Percentiles rank a stretch among this genome's conserved stretches.
These are phyloP conservation scores for Poa pratensis DNA, from an alignment of 176 grass and related monocot species.

Conservation along the genomic window DNA sequence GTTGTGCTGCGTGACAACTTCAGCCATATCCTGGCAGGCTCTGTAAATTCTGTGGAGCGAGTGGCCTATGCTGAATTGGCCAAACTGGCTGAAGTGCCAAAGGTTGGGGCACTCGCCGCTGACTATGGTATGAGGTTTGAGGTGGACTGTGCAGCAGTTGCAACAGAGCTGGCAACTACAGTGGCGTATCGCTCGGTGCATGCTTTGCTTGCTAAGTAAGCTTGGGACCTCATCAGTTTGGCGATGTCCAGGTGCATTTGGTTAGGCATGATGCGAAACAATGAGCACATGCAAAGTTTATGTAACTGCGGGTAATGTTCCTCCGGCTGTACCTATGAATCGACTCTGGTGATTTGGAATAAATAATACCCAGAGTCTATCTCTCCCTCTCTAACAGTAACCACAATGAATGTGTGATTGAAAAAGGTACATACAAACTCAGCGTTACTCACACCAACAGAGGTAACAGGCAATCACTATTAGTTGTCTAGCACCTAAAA, in stretches of 20 bases:
- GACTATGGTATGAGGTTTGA: background rate
- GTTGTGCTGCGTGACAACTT: background rate
- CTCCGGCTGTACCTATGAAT: background rate
- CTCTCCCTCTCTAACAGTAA: background rate
- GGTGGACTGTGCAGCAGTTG: background rate
- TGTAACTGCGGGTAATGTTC: background rate
- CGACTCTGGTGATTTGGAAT: background rate
- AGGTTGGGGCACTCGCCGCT: background rate
- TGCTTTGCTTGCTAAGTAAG: background rate
- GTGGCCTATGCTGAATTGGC: slow-evolving; percentile 3
- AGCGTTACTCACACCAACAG: slow-evolving; percentile 11
- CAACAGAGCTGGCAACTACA: background rate
- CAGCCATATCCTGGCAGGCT: background rate
- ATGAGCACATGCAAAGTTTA: background rate
- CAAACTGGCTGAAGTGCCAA: background rate
- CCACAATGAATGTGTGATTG: background rate
- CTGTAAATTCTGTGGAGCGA: background rate
- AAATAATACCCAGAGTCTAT: background rate
- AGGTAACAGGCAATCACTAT: slow-evolving; percentile 17
- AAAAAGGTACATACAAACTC: slow-evolving; percentile 24
- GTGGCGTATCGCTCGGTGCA: background rate
- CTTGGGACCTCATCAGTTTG: background rate
- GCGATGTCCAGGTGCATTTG: background rate
- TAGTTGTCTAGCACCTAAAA: background rate
- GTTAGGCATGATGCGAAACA: background rate